phyloP scores from a whole-genome alignment of 2,329 filamentous ascomycete genomes.

The Balansia obtecta region DNA sequence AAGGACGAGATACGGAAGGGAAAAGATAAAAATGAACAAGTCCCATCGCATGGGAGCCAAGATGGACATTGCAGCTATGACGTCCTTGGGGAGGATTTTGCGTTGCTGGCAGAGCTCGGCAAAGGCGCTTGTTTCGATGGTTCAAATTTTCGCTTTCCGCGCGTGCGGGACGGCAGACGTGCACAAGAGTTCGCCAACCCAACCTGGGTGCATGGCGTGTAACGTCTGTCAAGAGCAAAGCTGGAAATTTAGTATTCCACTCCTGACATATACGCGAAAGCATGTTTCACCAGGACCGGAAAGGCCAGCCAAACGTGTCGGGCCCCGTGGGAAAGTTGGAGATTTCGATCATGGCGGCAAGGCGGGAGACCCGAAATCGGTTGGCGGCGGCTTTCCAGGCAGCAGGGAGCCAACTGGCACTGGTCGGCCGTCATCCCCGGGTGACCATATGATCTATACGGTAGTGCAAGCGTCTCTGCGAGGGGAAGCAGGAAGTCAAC shows the following conservation, averaged over 20 bases:
- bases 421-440: background rate
- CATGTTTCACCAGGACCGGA: conserved; percentile 3
- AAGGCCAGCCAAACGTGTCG: conserved; percentile 3
- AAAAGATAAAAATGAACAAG: background rate
- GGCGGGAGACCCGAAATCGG: background rate
- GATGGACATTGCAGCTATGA: background rate
- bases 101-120: background rate
- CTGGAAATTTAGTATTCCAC: background rate
- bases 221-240: conserved; percentile 1
- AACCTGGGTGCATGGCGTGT: background rate
- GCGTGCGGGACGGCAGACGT: background rate
- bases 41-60: background rate
- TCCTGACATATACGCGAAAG: background rate
- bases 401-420: background rate
- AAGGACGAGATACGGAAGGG: background rate
- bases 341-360: background rate
- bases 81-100: background rate
- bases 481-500: background rate
- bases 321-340: background rate
- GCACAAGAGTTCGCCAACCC: background rate
- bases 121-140: background rate
- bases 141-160: background rate
- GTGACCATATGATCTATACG: background rate
- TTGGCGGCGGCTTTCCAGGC: background rate
- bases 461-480: background rate